These are phyloP conservation scores for Ceratobasidium sp. DNA, from an alignment of 1,284 basidiomycete species.

Conservation along the genomic window DNA sequence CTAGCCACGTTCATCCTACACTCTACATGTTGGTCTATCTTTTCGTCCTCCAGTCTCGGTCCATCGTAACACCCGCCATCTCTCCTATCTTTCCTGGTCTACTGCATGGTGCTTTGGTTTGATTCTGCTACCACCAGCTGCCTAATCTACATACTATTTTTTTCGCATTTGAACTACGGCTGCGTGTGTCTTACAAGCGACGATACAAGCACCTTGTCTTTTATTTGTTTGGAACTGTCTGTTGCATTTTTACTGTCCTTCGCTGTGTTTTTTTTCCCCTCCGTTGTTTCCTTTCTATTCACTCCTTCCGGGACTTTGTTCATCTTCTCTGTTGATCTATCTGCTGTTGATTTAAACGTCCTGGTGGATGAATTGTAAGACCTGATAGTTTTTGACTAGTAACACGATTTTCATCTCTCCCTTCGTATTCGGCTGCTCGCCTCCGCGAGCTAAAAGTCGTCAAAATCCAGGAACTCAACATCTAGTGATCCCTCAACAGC, in stretches of 20 bases:
- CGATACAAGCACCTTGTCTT: not conserved
- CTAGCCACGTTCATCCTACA: conserved; percentile 11
- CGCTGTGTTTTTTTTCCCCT: not conserved
- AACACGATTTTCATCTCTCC: conserved; percentile 14
- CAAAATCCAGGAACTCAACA: conserved; percentile 3
- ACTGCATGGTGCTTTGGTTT: conserved; percentile 18
- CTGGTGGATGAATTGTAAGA: conserved; percentile 39
- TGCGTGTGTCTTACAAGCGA: conserved; percentile 10
- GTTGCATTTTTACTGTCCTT: conserved; percentile 19
- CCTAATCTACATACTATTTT: conserved; percentile 10
- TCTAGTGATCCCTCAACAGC: conserved; percentile 4
- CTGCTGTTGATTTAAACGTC: conserved; percentile 25
- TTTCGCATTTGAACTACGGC: not conserved
- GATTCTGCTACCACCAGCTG: conserved; percentile 20
- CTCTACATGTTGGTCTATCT: conserved; percentile 14
- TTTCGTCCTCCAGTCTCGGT: not conserved
- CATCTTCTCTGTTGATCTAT: conserved; percentile 20
- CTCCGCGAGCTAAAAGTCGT: not conserved
- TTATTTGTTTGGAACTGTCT: conserved; percentile 18
- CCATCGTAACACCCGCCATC: not conserved
- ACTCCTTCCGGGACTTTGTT: conserved; percentile 16
- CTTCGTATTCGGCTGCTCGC: not conserved
- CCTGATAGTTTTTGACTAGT: conserved; percentile 35
- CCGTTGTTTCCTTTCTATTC: conserved; percentile 9
- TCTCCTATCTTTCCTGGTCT: conserved; percentile 6